These are phyloP conservation scores for Cryptococcus sp. DNA, from an alignment of 1,284 basidiomycete genomes.

Conservation along the genomic window DNA sequence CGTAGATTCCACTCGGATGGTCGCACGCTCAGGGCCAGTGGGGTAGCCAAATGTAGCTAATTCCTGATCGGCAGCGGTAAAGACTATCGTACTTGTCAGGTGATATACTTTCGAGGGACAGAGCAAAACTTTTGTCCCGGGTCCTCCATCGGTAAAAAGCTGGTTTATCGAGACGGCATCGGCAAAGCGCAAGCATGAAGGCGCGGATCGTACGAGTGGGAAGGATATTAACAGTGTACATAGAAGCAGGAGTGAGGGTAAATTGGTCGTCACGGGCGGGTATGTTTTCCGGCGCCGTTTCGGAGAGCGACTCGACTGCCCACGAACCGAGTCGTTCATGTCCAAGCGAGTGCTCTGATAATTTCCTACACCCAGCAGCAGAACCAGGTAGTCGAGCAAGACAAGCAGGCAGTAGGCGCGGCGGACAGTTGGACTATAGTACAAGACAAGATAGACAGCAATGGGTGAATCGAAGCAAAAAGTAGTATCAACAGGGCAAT, in stretches of 20 bases:
- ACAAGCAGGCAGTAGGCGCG: too few species aligned
- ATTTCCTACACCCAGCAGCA: too few species aligned
- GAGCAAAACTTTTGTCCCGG: slow-evolving; percentile 48
- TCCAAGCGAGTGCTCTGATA: too few species aligned
- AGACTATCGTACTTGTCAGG: slow-evolving; percentile 48
- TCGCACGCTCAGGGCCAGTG: slow-evolving; percentile 46
- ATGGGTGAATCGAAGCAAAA: too few species aligned
- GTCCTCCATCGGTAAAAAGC: slow-evolving; percentile 45
- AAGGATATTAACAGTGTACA: too few species aligned
- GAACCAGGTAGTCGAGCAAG: too few species aligned
- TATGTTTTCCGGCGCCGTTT: background rate
- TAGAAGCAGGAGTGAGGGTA: too few species aligned
- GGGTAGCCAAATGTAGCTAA: slow-evolving; percentile 51
- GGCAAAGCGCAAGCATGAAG: slow-evolving; percentile 33
- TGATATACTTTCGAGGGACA: slow-evolving; percentile 49
- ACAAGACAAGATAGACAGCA: too few species aligned
- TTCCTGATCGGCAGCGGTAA: slow-evolving; percentile 51
- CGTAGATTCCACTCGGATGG: slow-evolving; percentile 39
- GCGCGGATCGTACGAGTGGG: too few species aligned
- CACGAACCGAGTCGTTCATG: background rate
- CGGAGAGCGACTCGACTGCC: background rate
- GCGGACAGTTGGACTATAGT: too few species aligned
- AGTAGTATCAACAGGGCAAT: too few species aligned
- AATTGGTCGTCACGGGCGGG: too few species aligned
- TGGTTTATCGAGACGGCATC: slow-evolving; percentile 41